Base-by-base conservation (phyloP, 108 stramenopile species). In the Schizochytrium sp. region DNA sequence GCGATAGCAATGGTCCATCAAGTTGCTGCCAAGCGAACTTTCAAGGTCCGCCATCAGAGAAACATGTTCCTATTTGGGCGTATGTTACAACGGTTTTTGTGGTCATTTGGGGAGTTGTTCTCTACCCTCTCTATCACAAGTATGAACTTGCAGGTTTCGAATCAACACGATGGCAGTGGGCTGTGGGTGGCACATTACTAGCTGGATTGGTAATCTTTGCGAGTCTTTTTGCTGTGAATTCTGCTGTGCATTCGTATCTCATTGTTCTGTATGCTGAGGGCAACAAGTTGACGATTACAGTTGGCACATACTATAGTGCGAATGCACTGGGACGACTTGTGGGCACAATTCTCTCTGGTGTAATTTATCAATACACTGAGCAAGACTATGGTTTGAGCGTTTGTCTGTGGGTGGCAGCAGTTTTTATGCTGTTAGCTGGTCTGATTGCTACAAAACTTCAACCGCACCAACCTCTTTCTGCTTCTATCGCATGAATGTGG, bases 271-370 rank as follows among this genome's bases (percentile, higher is more conserved):
- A 98, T 93, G 96, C 97, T 56, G 93, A 91, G 72, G 92, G 91
- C 57, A 96, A 98, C 72, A 98, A 96, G 90, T 94, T 97, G 58
- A 96, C 97, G 28, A 95, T 95, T 41, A 96, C 95, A 60, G 96
- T 97, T 60, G 97, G 97, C 7, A 96, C 97, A 60, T 98, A 98
- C 91, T 98, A 98, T 94, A 98, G 97, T 96, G 96, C 95, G 72
- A 98, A 98, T 91, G 97, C 97, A n/a, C 61, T 94, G 41, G 97
- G 97, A 15, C 89, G 97, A 61, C 91, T 98, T 60, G 87, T 98
- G 15, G 97, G 97, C 46, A 97, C 96, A 3, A 87, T 98, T n/a
- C 94, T 97, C 56, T 94, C 94, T 88, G 97, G 97, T 4, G 92
- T 97, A 55, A 72, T 98, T 4, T 98, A 96, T 42, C 76, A 83